phyloP scores from a whole-genome alignment of 164 flowering plant genomes.

The Aristolochia contorta region DNA sequence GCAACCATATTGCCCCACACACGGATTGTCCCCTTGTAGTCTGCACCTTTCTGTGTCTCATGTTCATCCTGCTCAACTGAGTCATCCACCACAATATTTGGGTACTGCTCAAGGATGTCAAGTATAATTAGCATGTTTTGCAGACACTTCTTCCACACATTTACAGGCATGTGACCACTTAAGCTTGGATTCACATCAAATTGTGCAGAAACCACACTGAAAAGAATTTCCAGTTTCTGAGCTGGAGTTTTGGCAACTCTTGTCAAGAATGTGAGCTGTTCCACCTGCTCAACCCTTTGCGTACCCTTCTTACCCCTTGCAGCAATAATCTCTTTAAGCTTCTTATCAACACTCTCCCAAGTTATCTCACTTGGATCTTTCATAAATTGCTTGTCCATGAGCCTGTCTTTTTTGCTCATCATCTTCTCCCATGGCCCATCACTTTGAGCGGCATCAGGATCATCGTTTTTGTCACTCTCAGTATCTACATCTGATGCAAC shows the following conservation, averaged over 20 bases:
- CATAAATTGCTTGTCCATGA: slow-evolving; percentile 68
- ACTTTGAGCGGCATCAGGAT: slow-evolving; percentile 18
- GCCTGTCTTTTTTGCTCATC: slow-evolving; percentile 69
- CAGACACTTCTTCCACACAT: slow-evolving; percentile 87
- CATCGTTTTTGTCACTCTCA: slow-evolving; percentile 16
- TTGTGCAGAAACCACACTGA: slow-evolving; percentile 80
- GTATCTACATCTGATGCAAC: slow-evolving; percentile 17
- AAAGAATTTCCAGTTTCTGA: slow-evolving; percentile 91
- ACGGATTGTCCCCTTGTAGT: slow-evolving; percentile 55
- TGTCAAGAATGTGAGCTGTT: slow-evolving; percentile 82
- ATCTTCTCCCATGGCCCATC: slow-evolving; percentile 50
- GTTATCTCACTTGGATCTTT: slow-evolving; percentile 74
- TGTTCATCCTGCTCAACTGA: slow-evolving; percentile 82
- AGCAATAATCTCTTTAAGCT: slow-evolving; percentile 69
- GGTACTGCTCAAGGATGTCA: slow-evolving; percentile 65
- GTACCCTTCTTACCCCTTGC: slow-evolving; percentile 95
- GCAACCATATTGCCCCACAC: slow-evolving; percentile 94
- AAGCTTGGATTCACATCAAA: slow-evolving; percentile 93
- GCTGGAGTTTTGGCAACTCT: slow-evolving; percentile 95
- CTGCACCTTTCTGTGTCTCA: slow-evolving; percentile 70
- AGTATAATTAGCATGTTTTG: slow-evolving; percentile 59
- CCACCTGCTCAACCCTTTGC: slow-evolving; percentile 86
- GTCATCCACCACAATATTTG: slow-evolving; percentile 80
- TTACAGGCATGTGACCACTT: slow-evolving; percentile 84
- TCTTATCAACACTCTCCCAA: slow-evolving; percentile 84